Percentiles rank a stretch among this genome's conserved stretches.
Conservation (phyloP, 2,329 filamentous ascomycete genomes). For the Fusarium praegraminearum region DNA sequence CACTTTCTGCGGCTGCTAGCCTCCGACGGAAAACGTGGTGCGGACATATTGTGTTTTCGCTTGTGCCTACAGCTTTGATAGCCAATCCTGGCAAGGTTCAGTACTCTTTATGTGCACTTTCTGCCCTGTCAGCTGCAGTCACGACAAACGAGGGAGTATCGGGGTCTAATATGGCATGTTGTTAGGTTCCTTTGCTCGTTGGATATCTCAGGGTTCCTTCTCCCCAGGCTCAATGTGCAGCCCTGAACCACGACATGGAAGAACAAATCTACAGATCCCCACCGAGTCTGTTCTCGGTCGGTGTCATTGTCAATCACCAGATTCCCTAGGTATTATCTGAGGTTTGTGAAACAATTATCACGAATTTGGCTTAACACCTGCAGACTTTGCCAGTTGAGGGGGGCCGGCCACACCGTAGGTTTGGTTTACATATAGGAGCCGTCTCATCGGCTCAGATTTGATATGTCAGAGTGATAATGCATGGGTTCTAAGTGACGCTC, state of each 20-base stretch:
- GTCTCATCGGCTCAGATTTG: slow-evolving; percentile 14
- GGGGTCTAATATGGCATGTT: slow-evolving; percentile 34
- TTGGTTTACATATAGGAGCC: slow-evolving; percentile 8
- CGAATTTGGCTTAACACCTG: slow-evolving; percentile 10
- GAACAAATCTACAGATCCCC: neutral
- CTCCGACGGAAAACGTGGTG: slow-evolving; percentile 28
- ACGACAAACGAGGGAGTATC: slow-evolving; percentile 30
- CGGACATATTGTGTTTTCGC: slow-evolving; percentile 7
- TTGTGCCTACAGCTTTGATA: slow-evolving; percentile 12
- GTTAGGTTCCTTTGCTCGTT: slow-evolving; percentile 25
- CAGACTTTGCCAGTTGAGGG: slow-evolving; percentile 17
- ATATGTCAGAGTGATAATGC: slow-evolving; percentile 13
- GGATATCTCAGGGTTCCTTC: slow-evolving; percentile 23
- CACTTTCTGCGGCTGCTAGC: slow-evolving; percentile 34
- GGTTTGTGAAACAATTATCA: neutral
- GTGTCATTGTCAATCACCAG: slow-evolving; percentile 20
- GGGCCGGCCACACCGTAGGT: slow-evolving; percentile 25
- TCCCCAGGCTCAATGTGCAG: slow-evolving; percentile 9
- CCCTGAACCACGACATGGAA: slow-evolving; percentile 15
- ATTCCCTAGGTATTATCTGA: slow-evolving; percentile 24
- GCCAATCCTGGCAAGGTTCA: slow-evolving; percentile 8
- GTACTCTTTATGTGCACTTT: slow-evolving; percentile 21
- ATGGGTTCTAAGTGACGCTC: slow-evolving; percentile 8
- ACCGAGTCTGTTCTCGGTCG: slow-evolving; percentile 19
- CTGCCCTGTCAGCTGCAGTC: slow-evolving; percentile 8